Conservation (phyloP, 495 filamentous ascomycete species). For the Penicillium roqueforti region DNA sequence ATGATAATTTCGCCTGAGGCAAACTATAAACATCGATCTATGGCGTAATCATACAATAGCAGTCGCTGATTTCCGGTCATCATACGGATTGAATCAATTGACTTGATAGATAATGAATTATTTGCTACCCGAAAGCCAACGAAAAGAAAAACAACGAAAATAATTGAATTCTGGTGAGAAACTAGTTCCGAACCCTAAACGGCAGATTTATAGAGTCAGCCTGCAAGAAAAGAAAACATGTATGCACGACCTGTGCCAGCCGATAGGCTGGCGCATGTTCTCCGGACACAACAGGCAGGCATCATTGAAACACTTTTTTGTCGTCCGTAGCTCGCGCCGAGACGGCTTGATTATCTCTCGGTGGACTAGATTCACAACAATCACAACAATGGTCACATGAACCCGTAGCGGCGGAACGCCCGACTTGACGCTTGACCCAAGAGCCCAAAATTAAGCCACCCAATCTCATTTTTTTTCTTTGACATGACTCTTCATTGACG, state of each 20-base stretch:
- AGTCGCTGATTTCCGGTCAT: not conserved
- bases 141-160: not conserved
- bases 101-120: not conserved
- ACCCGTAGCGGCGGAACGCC: no score
- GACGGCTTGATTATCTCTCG: not conserved
- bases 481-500: not conserved
- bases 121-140: not conserved
- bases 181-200: not conserved
- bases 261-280: not conserved
- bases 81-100: not conserved
- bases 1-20: slow-evolving; percentile 5
- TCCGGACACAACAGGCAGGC: not conserved
- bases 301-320: not conserved
- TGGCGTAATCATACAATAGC: not conserved
- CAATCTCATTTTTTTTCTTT: not conserved
- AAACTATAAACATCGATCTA: not conserved
- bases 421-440: no score
- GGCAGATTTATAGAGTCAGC: not conserved
- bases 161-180: not conserved
- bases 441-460: not conserved
- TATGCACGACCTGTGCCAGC: not conserved
- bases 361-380: not conserved
- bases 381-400: no score
- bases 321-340: not conserved
- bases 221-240: not conserved